Base-by-base conservation (phyloP, 2,329 filamentous ascomycete genomes). In the Aspergillus costaricaensis region DNA sequence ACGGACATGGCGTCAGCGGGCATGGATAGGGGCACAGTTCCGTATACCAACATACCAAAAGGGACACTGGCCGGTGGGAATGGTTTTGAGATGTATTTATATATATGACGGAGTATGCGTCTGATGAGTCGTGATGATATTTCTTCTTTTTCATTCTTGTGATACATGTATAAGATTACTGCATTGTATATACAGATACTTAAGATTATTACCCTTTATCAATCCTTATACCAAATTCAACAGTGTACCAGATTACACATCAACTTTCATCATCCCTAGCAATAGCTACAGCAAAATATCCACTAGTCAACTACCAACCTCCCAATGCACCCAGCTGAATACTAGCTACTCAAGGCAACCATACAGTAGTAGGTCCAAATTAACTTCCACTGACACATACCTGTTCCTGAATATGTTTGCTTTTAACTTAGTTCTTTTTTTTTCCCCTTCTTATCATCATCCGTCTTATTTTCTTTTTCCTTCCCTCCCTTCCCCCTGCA, bases 81-180 rank as follows among this genome's bases (percentile, higher is more conserved):
- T 23, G 19, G 17, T 32, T 43, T 27, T 10, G 36, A 41, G 32
- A 55, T 55, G 53, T 55, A 55, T 41, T 55, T 55, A 44, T 55
- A 55, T 39, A 36, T 55, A 32, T 43, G 53, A 55, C n/a, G 53
- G 53, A 47, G 53, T 55, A 44, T 14, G 39, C n/a, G 15, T 21
- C 32, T 47, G 25, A 55, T 55, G 53, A 55, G 39, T 44, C 23
- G 23, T 55, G 39, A 55, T 36, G 53, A 55, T 32, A 30, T 50
- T 50, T 36, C 17, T n/a, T 52, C 32, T 49, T 7, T 49, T 4
- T 49, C 3, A 12, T 19, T 38, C 25, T 19, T 36, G 30, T 32
- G 32, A 36, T 27, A 6, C 12, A 52, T 41, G 36, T 27, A 41
- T 49, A 49, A 23, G 23, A 25, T 8, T 17, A n/a, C 14, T 49